Percentiles rank a stretch among this genome's conserved stretches.
Conservation (phyloP, 768 basidiomycete genomes). For the Cyclocybe aegerita region DNA sequence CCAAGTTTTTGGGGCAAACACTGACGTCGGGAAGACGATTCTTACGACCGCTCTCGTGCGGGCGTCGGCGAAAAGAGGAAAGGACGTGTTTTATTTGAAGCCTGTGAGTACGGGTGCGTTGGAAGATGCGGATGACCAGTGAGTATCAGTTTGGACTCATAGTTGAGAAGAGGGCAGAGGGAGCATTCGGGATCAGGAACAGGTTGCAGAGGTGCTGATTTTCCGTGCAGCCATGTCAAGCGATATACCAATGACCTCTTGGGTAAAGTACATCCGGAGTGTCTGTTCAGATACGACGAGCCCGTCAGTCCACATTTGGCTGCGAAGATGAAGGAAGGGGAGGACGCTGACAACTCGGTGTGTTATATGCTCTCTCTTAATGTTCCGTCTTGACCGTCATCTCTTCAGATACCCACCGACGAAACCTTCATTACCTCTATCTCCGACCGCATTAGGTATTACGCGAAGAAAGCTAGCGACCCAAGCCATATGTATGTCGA, state of each 20-base stretch:
- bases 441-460: conserved; percentile 56
- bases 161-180: no score
- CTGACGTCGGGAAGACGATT: conserved; percentile 94
- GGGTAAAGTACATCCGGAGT: conserved; percentile 54
- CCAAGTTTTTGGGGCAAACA: conserved; percentile 95
- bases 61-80: conserved; percentile 60
- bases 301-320: conserved; percentile 96
- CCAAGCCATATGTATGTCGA: conserved; percentile 78
- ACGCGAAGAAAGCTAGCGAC: conserved; percentile 34
- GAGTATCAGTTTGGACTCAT: conserved; percentile 16
- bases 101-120: conserved; percentile 88
- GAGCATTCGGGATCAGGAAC: no score
- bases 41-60: conserved; percentile 82
- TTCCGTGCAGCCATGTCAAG: conserved; percentile 58
- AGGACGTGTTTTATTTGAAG: conserved; percentile 72
- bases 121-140: conserved; percentile 86
- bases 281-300: conserved; percentile 81
- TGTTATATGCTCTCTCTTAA: neutral
- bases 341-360: conserved; percentile 26
- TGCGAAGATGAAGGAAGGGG: conserved; percentile 45
- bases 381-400: neutral
- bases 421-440: conserved; percentile 65
- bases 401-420: conserved; percentile 51
- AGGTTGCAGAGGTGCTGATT: no score
- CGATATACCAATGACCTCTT: conserved; percentile 41